Evolutionary conservation across 1,139 yeast genomes (phyloP).

Genomic region (Scheffersomyces insectosa): DNA sequence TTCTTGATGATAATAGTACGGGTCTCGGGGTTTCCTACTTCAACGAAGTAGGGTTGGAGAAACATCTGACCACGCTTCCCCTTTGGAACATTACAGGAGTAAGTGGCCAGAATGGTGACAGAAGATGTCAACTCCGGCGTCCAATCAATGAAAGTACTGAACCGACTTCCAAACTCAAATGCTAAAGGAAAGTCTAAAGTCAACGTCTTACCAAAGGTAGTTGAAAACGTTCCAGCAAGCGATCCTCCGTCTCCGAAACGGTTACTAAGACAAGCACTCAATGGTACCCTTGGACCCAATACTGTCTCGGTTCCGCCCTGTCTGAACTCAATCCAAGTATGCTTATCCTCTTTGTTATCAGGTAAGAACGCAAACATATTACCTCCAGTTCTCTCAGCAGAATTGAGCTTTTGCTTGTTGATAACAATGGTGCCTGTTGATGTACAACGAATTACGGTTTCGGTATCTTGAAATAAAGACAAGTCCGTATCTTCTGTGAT

Average conservation of each 20-base stretch:
- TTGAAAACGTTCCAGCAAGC: conserved; percentile 14
- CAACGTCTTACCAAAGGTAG: conserved; percentile 14
- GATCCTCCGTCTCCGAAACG: conserved; percentile 23
- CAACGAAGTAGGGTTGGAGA: conserved; percentile 16
- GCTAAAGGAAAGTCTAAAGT: conserved; percentile 16
- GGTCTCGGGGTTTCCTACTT: conserved; percentile 11
- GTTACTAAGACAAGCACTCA: conserved; percentile 21
- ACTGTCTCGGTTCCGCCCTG: conserved; percentile 3
- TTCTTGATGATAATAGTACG: conserved; percentile 10
- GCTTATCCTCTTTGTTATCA: conserved; percentile 5
- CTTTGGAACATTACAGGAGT: conserved; percentile 17
- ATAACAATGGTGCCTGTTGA: conserved; percentile 15
- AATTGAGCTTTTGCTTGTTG: conserved; percentile 18
- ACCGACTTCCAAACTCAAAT: conserved; percentile 2
- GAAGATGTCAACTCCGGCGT: conserved; percentile 7
- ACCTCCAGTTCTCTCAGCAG: conserved; percentile 16
- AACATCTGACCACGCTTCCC: conserved; percentile 23
- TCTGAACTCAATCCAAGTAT: conserved; percentile 18
- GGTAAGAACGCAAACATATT: conserved; percentile 5
- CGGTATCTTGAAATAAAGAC: conserved; percentile 8
- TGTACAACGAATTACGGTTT: conserved; percentile 13
- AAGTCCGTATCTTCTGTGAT: conserved; percentile 1
- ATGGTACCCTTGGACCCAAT: conserved; percentile 14
- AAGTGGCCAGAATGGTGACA: conserved; percentile 13
- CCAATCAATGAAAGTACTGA: conserved; percentile 5